Conservation (phyloP, 225 moss, liverwort and hornwort genomes). For the Pseudoscleropodium purum region DNA sequence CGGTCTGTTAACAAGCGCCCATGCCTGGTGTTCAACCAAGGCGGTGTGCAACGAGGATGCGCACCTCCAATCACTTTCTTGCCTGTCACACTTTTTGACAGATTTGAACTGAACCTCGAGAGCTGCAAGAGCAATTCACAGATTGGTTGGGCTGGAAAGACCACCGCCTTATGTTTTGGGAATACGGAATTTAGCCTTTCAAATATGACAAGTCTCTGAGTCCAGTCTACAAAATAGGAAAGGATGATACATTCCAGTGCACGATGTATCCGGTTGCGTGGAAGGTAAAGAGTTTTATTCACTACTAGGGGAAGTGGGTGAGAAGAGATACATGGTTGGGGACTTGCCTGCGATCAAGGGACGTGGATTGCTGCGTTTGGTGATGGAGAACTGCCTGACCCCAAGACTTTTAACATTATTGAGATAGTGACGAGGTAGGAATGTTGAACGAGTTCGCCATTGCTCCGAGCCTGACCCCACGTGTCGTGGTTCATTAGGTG, state of each 20-base stretch:
- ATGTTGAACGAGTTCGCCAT: slow-evolving; percentile 2
- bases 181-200: neutral
- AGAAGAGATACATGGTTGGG: neutral
- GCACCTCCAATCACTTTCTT: neutral
- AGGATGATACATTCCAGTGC: neutral
- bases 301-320: neutral
- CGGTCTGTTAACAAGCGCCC: neutral
- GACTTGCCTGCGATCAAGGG: neutral
- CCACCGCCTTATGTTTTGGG: neutral
- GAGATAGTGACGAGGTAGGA: neutral
- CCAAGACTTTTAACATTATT: slow-evolving; percentile 9
- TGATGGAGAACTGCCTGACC: neutral
- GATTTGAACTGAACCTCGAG: neutral
- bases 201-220: neutral
- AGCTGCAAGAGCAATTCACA: neutral
- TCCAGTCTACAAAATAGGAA: neutral
- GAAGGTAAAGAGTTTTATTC: neutral
- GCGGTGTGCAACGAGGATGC: neutral
- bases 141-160: neutral
- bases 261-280: neutral
- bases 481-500: neutral
- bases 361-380: neutral
- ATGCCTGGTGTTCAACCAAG: neutral
- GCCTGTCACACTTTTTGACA: neutral
- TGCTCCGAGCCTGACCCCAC: slow-evolving; percentile 6